These are phyloP conservation scores for Coemansia sp. DNA, from an alignment of 192 early-diverging fungal species.

Conservation along the genomic window DNA sequence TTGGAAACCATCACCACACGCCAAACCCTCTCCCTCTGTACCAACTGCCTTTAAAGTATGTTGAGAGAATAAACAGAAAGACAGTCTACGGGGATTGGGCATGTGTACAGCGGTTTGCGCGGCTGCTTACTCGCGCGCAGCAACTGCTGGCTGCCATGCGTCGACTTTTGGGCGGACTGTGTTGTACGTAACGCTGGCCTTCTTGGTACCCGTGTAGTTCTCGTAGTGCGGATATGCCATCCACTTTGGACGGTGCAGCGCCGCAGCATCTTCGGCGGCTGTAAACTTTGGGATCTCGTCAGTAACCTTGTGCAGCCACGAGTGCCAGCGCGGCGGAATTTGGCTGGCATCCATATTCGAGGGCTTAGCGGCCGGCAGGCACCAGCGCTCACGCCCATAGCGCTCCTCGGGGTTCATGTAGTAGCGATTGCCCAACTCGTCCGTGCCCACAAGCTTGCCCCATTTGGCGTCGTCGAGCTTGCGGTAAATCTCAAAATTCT, in stretches of 20 bases:
- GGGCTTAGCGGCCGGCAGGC: constrained; percentile 53
- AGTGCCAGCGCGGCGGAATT: constrained; percentile 69
- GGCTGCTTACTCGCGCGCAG: constrained; percentile 18
- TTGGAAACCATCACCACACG: too few species aligned
- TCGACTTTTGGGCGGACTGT: constrained; percentile 46
- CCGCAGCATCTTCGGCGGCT: constrained; percentile 21
- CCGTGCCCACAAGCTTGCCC: constrained; percentile 66
- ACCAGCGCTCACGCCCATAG: constrained; percentile 78
- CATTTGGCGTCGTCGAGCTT: constrained; percentile 57
- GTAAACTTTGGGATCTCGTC: constrained; percentile 38
- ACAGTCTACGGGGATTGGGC: too few species aligned
- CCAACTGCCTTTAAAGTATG: too few species aligned
- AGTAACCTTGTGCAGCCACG: constrained; percentile 49
- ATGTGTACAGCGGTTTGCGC: too few species aligned
- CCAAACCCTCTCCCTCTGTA: too few species aligned
- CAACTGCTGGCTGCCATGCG: constrained; percentile 35
- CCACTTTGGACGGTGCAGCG: constrained; percentile 45
- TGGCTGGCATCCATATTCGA: constrained; percentile 59
- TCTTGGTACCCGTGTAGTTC: constrained; percentile 46
- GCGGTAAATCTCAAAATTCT: constrained; percentile 47
- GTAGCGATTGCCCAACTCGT: constrained; percentile 75
- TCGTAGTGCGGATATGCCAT: constrained; percentile 43
- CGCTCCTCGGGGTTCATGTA: constrained; percentile 67
- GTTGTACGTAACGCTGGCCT: constrained; percentile 49
- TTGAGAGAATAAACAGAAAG: too few species aligned